Evolutionary conservation across 2,329 filamentous ascomycete genomes (phyloP).

Genomic region (Nothophoma quercina): DNA sequence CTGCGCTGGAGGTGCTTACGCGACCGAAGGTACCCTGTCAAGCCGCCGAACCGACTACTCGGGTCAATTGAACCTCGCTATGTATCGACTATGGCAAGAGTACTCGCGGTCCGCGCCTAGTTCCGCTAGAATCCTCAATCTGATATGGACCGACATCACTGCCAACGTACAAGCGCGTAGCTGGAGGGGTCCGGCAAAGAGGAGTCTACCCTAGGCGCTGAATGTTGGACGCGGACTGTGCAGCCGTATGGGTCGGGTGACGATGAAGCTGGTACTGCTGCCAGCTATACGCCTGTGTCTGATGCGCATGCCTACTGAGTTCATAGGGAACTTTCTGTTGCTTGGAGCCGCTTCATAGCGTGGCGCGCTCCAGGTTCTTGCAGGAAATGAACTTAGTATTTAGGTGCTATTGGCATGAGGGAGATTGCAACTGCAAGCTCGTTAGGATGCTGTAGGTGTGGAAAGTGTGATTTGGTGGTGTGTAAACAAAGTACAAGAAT

Average conservation of each 20-base stretch:
- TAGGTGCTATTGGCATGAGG: too few relatives aligned
- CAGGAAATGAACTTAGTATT: too few relatives aligned
- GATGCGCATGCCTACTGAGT: not conserved
- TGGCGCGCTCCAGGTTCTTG: too few relatives aligned
- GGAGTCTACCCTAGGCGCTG: not conserved
- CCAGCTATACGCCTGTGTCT: not conserved
- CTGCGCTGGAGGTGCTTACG: not conserved
- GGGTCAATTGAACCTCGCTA: conserved; percentile 49
- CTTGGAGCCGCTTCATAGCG: too few relatives aligned
- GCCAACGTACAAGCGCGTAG: conserved; percentile 43
- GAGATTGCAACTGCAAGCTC: too few relatives aligned
- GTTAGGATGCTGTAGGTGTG: too few relatives aligned
- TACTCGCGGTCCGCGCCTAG: conserved; percentile 36
- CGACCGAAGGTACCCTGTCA: not conserved
- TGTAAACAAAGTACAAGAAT: not conserved
- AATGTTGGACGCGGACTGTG: not conserved
- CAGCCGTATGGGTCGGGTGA: not conserved
- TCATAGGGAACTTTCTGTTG: too few relatives aligned
- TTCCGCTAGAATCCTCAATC: conserved; percentile 51
- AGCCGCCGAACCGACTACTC: conserved; percentile 41
- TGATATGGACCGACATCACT: conserved; percentile 57
- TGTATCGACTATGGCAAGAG: conserved; percentile 53
- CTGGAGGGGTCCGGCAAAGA: not conserved
- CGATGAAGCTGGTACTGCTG: not conserved
- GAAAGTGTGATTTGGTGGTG: too few relatives aligned